These are phyloP conservation scores for Aureobasidium sp. DNA, from an alignment of 2,329 filamentous ascomycete species.

Conservation along the genomic window DNA sequence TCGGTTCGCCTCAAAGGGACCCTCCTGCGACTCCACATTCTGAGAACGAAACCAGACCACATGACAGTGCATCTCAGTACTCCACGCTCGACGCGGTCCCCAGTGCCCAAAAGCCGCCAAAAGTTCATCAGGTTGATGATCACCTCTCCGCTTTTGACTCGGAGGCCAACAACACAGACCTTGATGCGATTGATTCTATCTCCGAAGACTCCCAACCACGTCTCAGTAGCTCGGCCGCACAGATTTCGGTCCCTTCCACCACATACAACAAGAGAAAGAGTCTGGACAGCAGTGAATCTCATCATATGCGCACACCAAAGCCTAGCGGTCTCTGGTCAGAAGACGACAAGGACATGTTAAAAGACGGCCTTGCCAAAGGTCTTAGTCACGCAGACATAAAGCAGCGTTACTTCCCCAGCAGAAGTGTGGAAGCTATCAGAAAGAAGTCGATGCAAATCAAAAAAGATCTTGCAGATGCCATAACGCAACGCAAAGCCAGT, in stretches of 20 bases:
- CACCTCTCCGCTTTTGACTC: neutral
- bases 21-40: neutral
- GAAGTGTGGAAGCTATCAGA: constrained; percentile 6
- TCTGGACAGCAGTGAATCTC: neutral
- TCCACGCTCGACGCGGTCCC: constrained; percentile 8
- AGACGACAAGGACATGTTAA: neutral
- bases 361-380: neutral
- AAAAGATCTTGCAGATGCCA: neutral
- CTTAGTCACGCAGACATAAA: neutral
- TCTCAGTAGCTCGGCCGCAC: neutral
- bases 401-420: neutral
- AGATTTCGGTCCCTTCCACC: neutral
- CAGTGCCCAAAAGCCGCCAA: constrained; percentile 4
- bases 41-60: neutral
- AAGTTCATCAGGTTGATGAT: neutral
- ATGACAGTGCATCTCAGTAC: neutral
- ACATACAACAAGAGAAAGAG: constrained; percentile 2
- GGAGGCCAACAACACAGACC: neutral
- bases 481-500: neutral
- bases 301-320: neutral
- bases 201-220: constrained; percentile 12
- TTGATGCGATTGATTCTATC: constrained; percentile 1
- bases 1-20: neutral
- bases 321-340: neutral
- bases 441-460: neutral